Evolutionary conservation across 768 basidiomycete genomes (phyloP).

Genomic region (Tylopilus balloui): DNA sequence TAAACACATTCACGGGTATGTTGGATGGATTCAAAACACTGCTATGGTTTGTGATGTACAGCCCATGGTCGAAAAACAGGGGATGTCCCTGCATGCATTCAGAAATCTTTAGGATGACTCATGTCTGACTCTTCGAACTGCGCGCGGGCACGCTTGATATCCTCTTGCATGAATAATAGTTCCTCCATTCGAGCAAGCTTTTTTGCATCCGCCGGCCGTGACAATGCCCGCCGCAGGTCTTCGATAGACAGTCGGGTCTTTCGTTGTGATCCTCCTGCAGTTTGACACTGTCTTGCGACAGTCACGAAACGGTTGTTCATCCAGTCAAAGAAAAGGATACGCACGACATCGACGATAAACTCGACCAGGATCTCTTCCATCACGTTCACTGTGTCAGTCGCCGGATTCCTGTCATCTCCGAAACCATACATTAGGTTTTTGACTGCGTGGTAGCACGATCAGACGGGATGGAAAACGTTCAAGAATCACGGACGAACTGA

Average conservation of each 20-base stretch:
- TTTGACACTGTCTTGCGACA: conserved; percentile 53
- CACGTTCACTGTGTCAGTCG: conserved; percentile 82
- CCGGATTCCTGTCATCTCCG: conserved; percentile 85
- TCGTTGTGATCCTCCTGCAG: conserved; percentile 63
- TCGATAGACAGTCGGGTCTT: conserved; percentile 80
- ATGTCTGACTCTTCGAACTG: conserved; percentile 64
- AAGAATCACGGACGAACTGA: conserved; percentile 35
- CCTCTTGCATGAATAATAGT: conserved; percentile 88
- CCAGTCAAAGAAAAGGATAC: conserved; percentile 33
- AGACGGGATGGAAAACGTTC: conserved; percentile 8
- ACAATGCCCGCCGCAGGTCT: conserved; percentile 75
- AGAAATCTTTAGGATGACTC: conserved; percentile 45
- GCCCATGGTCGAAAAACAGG: background rate
- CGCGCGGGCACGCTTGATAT: conserved; percentile 82
- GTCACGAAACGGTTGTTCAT: conserved; percentile 1
- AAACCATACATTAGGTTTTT: conserved; percentile 90
- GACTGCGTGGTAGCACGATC: conserved; percentile 41
- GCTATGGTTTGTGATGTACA: background rate
- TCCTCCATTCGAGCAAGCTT: conserved; percentile 93
- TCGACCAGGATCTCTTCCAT: conserved; percentile 94
- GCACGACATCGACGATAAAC: conserved; percentile 84
- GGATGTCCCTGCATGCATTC: conserved; percentile 8
- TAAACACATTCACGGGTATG: background rate
- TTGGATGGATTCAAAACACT: conserved; percentile 4
- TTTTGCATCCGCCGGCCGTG: conserved; percentile 83